Conservation (phyloP, 179 eudicot species). For the Silene noctiflora region DNA sequence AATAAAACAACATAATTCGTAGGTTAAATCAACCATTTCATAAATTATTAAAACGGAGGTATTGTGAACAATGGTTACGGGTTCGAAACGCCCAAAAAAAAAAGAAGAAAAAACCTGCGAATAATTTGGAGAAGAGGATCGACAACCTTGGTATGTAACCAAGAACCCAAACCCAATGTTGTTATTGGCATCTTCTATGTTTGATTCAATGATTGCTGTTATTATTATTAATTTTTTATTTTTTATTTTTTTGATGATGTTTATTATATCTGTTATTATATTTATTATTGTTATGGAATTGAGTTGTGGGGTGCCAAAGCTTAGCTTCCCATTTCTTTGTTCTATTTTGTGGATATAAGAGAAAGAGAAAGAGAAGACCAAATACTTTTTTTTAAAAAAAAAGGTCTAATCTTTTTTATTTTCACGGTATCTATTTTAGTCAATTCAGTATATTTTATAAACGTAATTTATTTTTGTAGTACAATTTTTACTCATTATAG, state of each 20-base stretch:
- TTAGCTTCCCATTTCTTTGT: background rate
- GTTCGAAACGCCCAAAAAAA: background rate
- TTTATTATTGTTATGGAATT: background rate
- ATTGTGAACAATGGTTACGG: background rate
- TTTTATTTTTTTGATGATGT: background rate
- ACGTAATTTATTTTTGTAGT: too few species aligned
- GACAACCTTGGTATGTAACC: constrained; percentile 54
- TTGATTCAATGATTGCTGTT: background rate
- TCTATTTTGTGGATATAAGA: background rate
- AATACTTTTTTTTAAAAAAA: too few species aligned
- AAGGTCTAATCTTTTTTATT: too few species aligned
- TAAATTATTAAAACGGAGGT: background rate
- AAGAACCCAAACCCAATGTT: constrained; percentile 25
- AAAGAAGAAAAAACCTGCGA: constrained; percentile 44
- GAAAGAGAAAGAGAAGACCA: too few species aligned
- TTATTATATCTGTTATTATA: background rate
- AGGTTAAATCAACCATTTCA: background rate
- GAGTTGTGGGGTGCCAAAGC: background rate
- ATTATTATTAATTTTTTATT: background rate
- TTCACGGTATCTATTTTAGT: too few species aligned
- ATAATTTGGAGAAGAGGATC: constrained; percentile 74
- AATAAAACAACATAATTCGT: background rate
- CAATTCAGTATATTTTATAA: too few species aligned
- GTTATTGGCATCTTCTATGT: constrained; percentile 23
- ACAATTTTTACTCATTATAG: too few species aligned